Conservation (phyloP, 441 rosid species). For the Croton laevigatus region DNA sequence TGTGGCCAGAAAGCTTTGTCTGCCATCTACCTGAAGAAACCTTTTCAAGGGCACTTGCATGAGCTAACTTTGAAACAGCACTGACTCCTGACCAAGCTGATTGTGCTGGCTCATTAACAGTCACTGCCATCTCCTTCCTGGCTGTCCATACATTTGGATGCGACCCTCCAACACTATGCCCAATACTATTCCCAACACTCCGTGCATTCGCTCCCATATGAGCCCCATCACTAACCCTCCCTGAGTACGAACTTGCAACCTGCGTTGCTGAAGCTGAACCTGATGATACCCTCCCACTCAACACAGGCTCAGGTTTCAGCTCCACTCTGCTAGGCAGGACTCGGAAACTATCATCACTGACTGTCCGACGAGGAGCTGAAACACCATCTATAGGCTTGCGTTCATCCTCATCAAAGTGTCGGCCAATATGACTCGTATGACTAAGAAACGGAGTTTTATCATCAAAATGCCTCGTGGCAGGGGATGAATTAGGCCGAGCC, state of each 20-base stretch:
- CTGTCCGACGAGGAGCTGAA: constrained; percentile 52
- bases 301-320: constrained; percentile 41
- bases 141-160: constrained; percentile 57
- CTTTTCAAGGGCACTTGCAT: constrained; percentile 73
- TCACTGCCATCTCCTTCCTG: constrained; percentile 47
- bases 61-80: constrained; percentile 57
- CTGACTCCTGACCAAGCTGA: constrained; percentile 44
- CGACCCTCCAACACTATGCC: constrained; percentile 36
- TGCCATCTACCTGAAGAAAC: constrained; percentile 83
- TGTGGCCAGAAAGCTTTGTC: constrained; percentile 41
- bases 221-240: constrained; percentile 37
- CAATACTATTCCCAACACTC: constrained; percentile 33
- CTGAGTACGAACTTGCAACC: constrained; percentile 32
- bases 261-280: constrained; percentile 24
- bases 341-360: constrained; percentile 60
- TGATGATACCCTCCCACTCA: constrained; percentile 35
- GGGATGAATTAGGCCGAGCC: constrained; percentile 59
- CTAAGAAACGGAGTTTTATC: constrained; percentile 68
- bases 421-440: constrained; percentile 52
- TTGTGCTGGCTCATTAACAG: constrained; percentile 42
- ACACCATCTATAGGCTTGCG: constrained; percentile 75
- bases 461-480: constrained; percentile 58
- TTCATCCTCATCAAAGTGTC: constrained; percentile 82
- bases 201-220: constrained; percentile 26
- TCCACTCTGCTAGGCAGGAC: constrained; percentile 37